These are phyloP conservation scores for Kalanchoe fedtschenkoi DNA, from an alignment of 164 flowering plant species.

Conservation along the genomic window DNA sequence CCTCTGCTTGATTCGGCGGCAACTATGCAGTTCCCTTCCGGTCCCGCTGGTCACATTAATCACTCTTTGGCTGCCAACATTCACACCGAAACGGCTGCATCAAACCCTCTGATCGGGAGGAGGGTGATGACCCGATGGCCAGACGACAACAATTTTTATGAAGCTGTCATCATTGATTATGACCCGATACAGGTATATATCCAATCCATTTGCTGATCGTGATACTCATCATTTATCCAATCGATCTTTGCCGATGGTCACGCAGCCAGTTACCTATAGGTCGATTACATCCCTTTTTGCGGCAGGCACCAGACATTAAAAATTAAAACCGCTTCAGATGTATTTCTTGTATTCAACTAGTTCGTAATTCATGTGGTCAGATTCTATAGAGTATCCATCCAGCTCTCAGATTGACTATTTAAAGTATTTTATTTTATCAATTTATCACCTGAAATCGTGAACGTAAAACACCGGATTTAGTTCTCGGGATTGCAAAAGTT, in stretches of 20 bases:
- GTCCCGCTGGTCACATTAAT: neutral
- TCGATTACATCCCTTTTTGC: too few relatives aligned
- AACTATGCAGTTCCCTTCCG: too few relatives aligned
- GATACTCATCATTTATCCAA: neutral
- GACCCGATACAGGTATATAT: conserved; percentile 22
- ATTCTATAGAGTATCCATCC: neutral
- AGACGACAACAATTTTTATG: conserved; percentile 37
- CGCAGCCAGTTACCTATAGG: neutral
- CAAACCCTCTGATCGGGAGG: conserved; percentile 20
- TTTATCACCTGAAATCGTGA: neutral
- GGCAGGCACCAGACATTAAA: neutral
- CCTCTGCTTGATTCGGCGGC: too few relatives aligned
- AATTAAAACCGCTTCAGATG: neutral
- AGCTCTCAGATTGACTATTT: too few relatives aligned
- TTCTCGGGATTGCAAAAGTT: neutral
- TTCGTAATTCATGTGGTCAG: neutral
- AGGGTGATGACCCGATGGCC: conserved; percentile 36
- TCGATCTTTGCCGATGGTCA: neutral
- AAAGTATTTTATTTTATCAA: too few relatives aligned
- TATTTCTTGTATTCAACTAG: neutral
- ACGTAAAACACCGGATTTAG: neutral
- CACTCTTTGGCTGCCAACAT: conserved; percentile 1
- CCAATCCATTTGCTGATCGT: neutral
- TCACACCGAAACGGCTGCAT: conserved; percentile 15
- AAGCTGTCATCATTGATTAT: conserved; percentile 33